Evolutionary conservation across 306 rosid species (phyloP), one percentile per base, ranked within the genome.

Genomic region (Castanospermum australe): DNA sequence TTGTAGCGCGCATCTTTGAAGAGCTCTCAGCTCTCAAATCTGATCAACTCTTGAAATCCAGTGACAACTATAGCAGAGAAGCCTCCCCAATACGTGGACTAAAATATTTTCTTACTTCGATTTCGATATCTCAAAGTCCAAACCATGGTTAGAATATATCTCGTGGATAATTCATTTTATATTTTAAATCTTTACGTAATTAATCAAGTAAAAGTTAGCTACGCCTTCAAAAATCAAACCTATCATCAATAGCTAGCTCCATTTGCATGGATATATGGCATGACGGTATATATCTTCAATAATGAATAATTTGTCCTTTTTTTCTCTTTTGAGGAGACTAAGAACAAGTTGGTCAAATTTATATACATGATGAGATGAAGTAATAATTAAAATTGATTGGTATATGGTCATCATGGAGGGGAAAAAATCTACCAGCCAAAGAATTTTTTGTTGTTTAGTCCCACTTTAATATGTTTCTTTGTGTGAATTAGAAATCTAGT

Each of bases 1-100:
- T n/a, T 36, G 38, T 33, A 66, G 72, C 84, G 59, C 60, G 75
- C 81, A 75, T 82, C 74, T 57, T 70, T 62, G 18, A 80, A 74
- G 21, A 47, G 24, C 67, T 48, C 68, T 51, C 47, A 47, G 42
- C n/a, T n/a, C n/a, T n/a, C n/a, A n/a, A n/a, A n/a, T n/a, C n/a
- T n/a, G n/a, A n/a, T n/a, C n/a, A n/a, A n/a, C 57, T 13, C 38
- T 33, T 38, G 50, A 81, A 38, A 52, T 28, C 18, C 38, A 76
- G 45, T 38, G 24, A 35, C 54, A 68, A 47, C 39, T 52, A n/a
- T n/a, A 57, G 45, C 79, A 32, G 24, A 38, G 36, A 42, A 55
- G 76, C 79, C 84, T 54, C 83, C 75, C 81, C 74, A 42, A 32
- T 75, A 65, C 71, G 72, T 85, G 85, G 82, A 75, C 74, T 77